A percentile compares a stretch with the other conserved stretches of the same genome.
Evolutionary conservation across 495 filamentous ascomycete species (phyloP).

Genomic region (Aspergillus egyptiacus): DNA sequence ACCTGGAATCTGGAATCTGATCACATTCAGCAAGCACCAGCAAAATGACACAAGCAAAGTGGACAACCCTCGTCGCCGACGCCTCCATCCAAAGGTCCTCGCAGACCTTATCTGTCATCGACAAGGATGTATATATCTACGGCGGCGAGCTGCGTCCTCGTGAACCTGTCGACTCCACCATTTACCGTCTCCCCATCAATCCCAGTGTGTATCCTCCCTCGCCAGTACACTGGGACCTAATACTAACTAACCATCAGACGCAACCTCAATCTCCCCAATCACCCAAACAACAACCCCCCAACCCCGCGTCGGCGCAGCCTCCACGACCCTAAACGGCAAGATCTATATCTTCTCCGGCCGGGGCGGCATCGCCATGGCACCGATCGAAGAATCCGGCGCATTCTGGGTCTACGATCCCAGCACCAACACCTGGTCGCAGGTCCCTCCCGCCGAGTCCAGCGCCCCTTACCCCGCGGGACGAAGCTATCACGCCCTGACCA

Average conservation of each 20-base stretch:
- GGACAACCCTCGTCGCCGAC: slow-evolving; percentile 7
- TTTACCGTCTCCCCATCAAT: slow-evolving; percentile 57
- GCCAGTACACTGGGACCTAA: too few species aligned
- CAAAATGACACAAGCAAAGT: not conserved
- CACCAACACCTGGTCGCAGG: not conserved
- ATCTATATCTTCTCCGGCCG: slow-evolving; percentile 55
- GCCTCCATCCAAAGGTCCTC: slow-evolving; percentile 54
- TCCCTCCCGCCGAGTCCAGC: not conserved
- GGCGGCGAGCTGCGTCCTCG: slow-evolving; percentile 38
- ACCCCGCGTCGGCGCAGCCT: slow-evolving; percentile 47
- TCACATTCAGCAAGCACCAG: not conserved
- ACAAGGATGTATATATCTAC: slow-evolving; percentile 53
- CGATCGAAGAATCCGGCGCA: slow-evolving; percentile 47
- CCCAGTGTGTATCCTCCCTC: slow-evolving; percentile 7
- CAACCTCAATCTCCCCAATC: not conserved
- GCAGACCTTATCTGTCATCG: slow-evolving; percentile 62
- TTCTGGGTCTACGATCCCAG: slow-evolving; percentile 43
- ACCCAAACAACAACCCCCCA: slow-evolving; percentile 20
- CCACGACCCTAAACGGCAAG: slow-evolving; percentile 33
- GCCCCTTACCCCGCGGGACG: slow-evolving; percentile 34
- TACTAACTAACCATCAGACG: not conserved
- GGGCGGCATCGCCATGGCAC: slow-evolving; percentile 47
- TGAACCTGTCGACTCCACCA: slow-evolving; percentile 58
- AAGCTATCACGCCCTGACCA: slow-evolving; percentile 43
- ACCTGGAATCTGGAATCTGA: too few species aligned